Base-by-base conservation (phyloP, 2,329 filamentous ascomycete genomes). In the Sordariomycetes sp. region DNA sequence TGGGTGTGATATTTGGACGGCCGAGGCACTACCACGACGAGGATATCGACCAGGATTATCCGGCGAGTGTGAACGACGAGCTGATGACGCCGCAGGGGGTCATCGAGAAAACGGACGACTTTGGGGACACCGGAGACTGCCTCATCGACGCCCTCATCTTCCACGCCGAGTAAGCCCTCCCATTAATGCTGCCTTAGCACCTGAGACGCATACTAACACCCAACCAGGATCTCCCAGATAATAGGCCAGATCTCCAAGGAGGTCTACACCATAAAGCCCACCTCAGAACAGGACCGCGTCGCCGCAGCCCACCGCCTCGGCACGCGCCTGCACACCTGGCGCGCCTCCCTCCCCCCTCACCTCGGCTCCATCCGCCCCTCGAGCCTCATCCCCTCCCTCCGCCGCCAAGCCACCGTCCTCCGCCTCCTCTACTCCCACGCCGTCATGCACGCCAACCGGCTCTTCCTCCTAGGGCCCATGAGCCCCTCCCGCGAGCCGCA, bases 31-130 rank as follows among this genome's bases (percentile, higher is more conserved):
- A 85, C 28, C 82, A 83, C 54, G 82, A 86, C 52, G 80, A 85
- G 37, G 81, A 86, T 55, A 82, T 85, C 54, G 82, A 86, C 57
- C 82, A 86, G 59, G 76, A 78, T 2, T 72, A 82, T n/a, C 83
- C 83, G 0, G 74, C 75, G 18, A 63, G 71, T 1, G 73, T 83
- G 51, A 80, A 82, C 58, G 82, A 86, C 59, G 77, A 82, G 43
- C 76, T 83, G 34, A 76, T 86, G 69, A 73, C 77, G 1, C 63
- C 73, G 10, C 64, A 73, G 35, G 69, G 78, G 25, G 65, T 72
- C 8, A 61, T 63, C 1, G 59, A 69, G 1, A 6, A 60, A 3
- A 65, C 70, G 24, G 66, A 72, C 3, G 60, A 65, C 6, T 55
- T 16, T 32, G 35, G 22, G 6, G 37, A 54, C 12, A 18, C 12